A percentile compares a stretch with the other conserved stretches of the same genome.
Conservation (phyloP, 768 basidiomycete species). For the Glaciozyma martinii region DNA sequence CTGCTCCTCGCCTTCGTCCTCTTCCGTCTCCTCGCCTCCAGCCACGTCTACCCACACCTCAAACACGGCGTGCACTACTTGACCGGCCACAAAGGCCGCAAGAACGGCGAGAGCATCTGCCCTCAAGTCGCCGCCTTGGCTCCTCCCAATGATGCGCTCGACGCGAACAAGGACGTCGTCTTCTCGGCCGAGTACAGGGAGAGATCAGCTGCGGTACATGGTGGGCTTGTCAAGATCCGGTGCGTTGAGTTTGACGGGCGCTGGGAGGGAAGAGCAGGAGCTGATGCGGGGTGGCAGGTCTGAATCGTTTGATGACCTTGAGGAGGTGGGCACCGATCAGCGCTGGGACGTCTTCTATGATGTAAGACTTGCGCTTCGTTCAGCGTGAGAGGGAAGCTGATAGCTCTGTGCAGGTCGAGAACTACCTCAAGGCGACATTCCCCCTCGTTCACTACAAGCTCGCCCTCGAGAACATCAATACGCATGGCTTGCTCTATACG, state of each 20-base stretch:
- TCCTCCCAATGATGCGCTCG: background rate
- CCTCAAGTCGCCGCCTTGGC: background rate
- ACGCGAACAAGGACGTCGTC: background rate
- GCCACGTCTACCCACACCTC: background rate
- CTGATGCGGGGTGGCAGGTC: background rate
- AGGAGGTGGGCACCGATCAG: background rate
- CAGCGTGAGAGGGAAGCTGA: background rate
- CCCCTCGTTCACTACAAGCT: conserved; percentile 46
- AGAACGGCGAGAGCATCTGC: background rate
- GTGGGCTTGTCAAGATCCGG: background rate
- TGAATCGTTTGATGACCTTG: conserved; percentile 3
- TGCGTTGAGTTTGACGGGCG: background rate
- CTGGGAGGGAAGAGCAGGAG: background rate
- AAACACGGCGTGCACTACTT: background rate
- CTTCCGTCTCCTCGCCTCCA: background rate
- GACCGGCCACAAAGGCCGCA: background rate
- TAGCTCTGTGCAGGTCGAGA: background rate
- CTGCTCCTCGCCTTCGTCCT: background rate
- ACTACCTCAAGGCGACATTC: conserved; percentile 10
- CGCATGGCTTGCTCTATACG: conserved; percentile 60
- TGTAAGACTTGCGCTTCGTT: background rate
- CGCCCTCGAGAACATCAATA: conserved; percentile 61
- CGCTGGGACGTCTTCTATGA: conserved; percentile 9
- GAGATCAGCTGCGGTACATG: background rate
- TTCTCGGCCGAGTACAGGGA: background rate